A percentile compares a stretch with the other conserved stretches of the same genome.
phyloP scores from a whole-genome alignment of 1,284 basidiomycete species.

The Boletus sp. region DNA sequence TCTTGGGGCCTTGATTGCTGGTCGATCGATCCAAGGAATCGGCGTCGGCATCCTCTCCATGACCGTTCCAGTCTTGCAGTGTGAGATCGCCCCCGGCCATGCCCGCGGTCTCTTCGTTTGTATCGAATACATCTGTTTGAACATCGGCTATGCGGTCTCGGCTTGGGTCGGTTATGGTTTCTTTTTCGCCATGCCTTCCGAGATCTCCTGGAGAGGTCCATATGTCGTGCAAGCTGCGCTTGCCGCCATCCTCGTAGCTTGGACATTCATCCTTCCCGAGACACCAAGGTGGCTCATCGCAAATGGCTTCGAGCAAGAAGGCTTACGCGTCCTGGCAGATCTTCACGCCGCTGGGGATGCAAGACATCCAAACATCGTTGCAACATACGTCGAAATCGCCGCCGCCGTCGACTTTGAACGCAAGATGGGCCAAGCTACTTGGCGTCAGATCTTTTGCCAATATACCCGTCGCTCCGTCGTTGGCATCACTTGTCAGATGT shows the following conservation, averaged over 20 bases:
- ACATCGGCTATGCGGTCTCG: constrained; percentile 49
- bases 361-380: constrained; percentile 38
- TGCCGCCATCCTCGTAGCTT: constrained; percentile 42
- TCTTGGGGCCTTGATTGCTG: constrained; percentile 43
- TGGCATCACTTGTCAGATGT: constrained; percentile 53
- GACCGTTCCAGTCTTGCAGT: constrained; percentile 52
- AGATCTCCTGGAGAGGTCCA: constrained; percentile 55
- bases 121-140: constrained; percentile 54
- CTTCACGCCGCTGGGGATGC: constrained; percentile 47
- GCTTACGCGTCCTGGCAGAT: constrained; percentile 45
- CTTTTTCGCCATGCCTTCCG: constrained; percentile 48
- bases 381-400: constrained; percentile 43
- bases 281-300: constrained; percentile 55
- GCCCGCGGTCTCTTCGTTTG: constrained; percentile 52
- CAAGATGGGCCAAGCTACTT: constrained; percentile 40
- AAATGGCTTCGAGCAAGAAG: constrained; percentile 49
- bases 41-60: constrained; percentile 52
- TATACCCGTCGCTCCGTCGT: constrained; percentile 47
- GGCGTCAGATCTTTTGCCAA: constrained; percentile 46
- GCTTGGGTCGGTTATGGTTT: constrained; percentile 54
- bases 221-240: constrained; percentile 50
- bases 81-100: constrained; percentile 53
- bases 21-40: constrained; percentile 49
- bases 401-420: constrained; percentile 43
- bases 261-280: constrained; percentile 52